Evolutionary conservation across 345 rosid species (phyloP), one percentile per base, ranked within the genome.

Genomic region (Microcos paniculata): DNA sequence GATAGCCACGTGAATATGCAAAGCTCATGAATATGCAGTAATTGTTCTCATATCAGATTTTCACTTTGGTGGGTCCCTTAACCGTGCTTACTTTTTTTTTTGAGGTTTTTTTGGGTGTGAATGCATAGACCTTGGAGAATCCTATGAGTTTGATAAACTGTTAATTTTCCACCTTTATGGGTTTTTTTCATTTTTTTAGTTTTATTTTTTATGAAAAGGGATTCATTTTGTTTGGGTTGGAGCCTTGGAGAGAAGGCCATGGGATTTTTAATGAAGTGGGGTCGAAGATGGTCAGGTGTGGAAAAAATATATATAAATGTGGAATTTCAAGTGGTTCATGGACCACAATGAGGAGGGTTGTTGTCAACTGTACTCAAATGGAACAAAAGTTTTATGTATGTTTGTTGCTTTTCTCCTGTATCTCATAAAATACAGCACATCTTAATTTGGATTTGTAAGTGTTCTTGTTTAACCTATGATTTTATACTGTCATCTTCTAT

Each of bases 1-100:
- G 76, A 8, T 26, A 53, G 73, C 81, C 84, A 74, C 73, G 76
- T 81, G 78, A 81, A 59, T 23, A 63, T 74, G 15, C 63, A 67
- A 19, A 63, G 76, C 23, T 72, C 43, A 62, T 74, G 70, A 49
- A 30, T 15, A n/a, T 16, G 62, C 45, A 42, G 71, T 76, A 28
- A 80, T 71, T 62, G 70, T 24, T 77, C 26, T 52, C 53, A 73
- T 30, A 23, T 73, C 65, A 16, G 65, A 72, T 24, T 33, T 56
- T 62, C 18, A 70, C 82, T 62, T 51, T 23, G 4, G 74, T 48
- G 53, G 35, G 42, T 6, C 51, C 31, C 31, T 1, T 13, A 62
- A 5, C 59, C 51, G 2, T 6, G 40, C 65, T 12, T 70, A 35
- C 62, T 18, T 53, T 71, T 0, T 72, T 40, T 15, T 19, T 8